Base-by-base conservation (phyloP, 1,284 basidiomycete species). In the Sanghuangporus baumii region DNA sequence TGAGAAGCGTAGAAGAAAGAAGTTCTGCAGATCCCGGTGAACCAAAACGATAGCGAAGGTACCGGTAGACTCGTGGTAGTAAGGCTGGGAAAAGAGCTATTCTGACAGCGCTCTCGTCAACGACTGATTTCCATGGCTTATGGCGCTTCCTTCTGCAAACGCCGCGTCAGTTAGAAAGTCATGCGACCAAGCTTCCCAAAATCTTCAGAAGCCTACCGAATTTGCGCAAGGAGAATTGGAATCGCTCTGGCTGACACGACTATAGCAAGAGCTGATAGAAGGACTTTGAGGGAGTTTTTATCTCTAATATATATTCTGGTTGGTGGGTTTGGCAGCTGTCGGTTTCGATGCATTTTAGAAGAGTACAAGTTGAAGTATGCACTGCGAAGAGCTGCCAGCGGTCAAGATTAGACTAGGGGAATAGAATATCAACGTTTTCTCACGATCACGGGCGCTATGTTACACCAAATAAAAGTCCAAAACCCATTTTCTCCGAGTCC, bases 1-100 rank as follows among this genome's bases (percentile, higher is more conserved):
- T 31, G 14, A 66, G 36, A 12, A 59, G 20, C 14, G 61, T 40
- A 12, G 66, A 59, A 41, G 63, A 47, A 4, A 66, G 34, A 7
- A 63, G 40, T 26, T 58, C 58, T 14, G 66, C 63, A 14, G 62
- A 3, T 6, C 55, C 43, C 18, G 16, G 41, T 5, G n/a, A 16
- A 2, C 43, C 34, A 16, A 60, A 52, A 6, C 18, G 55, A 34
- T 43, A 43, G 34, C 37, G 31, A 14, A 62, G 43, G 40, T 52
- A 40, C 14, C 51, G 37, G 36, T 62, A 66, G 3, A 59, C 12
- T 20, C 41, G 40, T 31, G 66, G 66, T 18, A 66, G 57, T 1
- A 59, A 18, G 37, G 61, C 48, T 6, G 54, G 57, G 50, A 65
- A 65, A 14, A 60, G 23, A 20, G 66, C 58, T 12, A 62, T 43